A percentile compares a stretch with the other conserved stretches of the same genome.
phyloP scores from a whole-genome alignment of 2,329 filamentous ascomycete genomes.

The Thelonectria olida region DNA sequence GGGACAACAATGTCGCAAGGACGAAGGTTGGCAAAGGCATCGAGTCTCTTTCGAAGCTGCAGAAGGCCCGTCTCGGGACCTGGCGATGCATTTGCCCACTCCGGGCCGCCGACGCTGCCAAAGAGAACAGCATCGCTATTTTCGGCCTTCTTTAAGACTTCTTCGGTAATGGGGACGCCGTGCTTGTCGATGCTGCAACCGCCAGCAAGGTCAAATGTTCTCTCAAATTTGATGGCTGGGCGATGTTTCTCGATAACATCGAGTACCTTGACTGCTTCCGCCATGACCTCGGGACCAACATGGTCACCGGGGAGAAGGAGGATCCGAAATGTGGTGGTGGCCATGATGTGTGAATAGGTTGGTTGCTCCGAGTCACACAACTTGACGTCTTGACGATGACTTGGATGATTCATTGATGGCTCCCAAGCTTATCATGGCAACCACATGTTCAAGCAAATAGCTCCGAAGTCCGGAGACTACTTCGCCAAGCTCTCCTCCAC shows the following conservation, averaged over 20 bases:
- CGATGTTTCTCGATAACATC: slow-evolving; percentile 49
- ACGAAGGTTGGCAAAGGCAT: slow-evolving; percentile 61
- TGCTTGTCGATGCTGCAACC: slow-evolving; percentile 55
- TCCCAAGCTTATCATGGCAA: background rate
- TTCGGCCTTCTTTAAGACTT: slow-evolving; percentile 51
- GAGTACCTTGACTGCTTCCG: slow-evolving; percentile 57
- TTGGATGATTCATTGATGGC: background rate
- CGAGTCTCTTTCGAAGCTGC: slow-evolving; percentile 49
- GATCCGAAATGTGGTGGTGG: slow-evolving; percentile 39
- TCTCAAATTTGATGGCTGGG: slow-evolving; percentile 42
- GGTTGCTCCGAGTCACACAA: background rate
- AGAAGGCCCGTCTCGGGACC: slow-evolving; percentile 57
- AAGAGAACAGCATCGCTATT: slow-evolving; percentile 56
- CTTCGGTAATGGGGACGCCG: slow-evolving; percentile 53
- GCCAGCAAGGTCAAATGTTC: slow-evolving; percentile 41
- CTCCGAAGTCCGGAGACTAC: no score
- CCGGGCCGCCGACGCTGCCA: slow-evolving; percentile 57
- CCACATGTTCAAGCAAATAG: background rate
- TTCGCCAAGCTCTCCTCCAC: no score
- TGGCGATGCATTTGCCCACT: slow-evolving; percentile 52
- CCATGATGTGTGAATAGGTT: slow-evolving; percentile 1
- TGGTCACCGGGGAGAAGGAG: slow-evolving; percentile 58
- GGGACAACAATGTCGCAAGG: slow-evolving; percentile 57
- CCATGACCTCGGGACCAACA: slow-evolving; percentile 57
- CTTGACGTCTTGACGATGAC: background rate